phyloP scores from a whole-genome alignment of 805 yeast species.

The Cyberlindnera mycetangii region DNA sequence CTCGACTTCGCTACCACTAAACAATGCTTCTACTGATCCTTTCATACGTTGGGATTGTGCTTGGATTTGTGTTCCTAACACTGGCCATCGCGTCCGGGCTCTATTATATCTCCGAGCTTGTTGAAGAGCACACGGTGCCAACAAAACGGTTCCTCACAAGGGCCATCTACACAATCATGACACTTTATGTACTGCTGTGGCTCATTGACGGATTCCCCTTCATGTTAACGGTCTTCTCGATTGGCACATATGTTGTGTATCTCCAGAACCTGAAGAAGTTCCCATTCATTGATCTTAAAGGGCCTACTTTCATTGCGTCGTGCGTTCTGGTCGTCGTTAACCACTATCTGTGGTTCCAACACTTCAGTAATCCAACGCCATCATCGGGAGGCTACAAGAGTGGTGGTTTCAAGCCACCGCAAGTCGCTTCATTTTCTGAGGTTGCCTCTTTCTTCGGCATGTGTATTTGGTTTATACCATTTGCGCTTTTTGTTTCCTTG shows the following conservation, averaged over 20 bases:
- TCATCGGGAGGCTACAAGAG: constrained; percentile 67
- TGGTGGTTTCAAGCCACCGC: constrained; percentile 55
- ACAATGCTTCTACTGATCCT: constrained; percentile 56
- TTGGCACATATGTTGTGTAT: constrained; percentile 70
- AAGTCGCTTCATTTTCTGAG: constrained; percentile 79
- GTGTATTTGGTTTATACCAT: constrained; percentile 92
- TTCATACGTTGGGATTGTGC: constrained; percentile 55
- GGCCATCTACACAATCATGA: constrained; percentile 61
- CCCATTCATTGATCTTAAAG: constrained; percentile 76
- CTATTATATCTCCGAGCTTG: constrained; percentile 86
- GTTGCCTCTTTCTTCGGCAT: constrained; percentile 94
- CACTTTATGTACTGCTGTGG: constrained; percentile 51
- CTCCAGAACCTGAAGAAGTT: constrained; percentile 73
- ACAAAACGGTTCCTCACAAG: constrained; percentile 68
- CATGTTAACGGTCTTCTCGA: constrained; percentile 59
- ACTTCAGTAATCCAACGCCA: constrained; percentile 59
- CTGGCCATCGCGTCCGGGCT: constrained; percentile 84
- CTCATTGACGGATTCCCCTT: constrained; percentile 80
- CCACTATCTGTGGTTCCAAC: constrained; percentile 87
- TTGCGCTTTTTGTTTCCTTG: constrained; percentile 84
- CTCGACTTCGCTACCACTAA: not conserved
- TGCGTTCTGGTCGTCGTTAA: constrained; percentile 72
- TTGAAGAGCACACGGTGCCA: constrained; percentile 89
- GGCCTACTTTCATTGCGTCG: constrained; percentile 67
- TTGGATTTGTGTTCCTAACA: constrained; percentile 61